Percentiles rank a stretch among this genome's conserved stretches.
These are phyloP conservation scores for Pseudogymnoascus sp. DNA, from an alignment of 2,329 filamentous ascomycete species.

Conservation along the genomic window DNA sequence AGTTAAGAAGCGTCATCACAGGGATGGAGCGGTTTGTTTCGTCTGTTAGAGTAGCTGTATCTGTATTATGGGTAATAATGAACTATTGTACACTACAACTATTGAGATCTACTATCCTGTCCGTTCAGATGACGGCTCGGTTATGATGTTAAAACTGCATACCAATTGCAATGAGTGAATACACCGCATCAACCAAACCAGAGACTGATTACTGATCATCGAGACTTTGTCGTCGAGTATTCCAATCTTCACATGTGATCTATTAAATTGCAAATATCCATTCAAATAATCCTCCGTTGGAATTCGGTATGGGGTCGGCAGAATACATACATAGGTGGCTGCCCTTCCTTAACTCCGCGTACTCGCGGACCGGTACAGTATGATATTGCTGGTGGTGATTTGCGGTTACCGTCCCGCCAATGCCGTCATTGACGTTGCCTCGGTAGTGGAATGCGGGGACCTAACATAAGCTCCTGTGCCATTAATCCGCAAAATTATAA, in stretches of 20 bases:
- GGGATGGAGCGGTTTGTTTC: not conserved
- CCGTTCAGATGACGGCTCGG: not conserved
- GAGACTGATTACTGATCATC: not conserved
- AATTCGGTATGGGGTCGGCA: not conserved
- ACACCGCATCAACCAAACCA: not conserved
- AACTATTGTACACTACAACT: conserved; percentile 2
- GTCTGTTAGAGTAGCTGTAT: conserved; percentile 5
- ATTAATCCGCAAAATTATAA: not conserved
- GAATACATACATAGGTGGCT: not conserved
- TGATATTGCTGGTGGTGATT: not conserved
- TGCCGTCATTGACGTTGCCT: conserved; percentile 1
- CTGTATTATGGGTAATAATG: conserved; percentile 5
- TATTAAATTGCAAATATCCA: not conserved
- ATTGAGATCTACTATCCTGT: not conserved
- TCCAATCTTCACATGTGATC: not conserved
- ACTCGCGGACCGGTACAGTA: not conserved
- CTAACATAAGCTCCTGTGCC: not conserved
- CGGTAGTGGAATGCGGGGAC: not conserved
- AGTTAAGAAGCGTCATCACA: not conserved
- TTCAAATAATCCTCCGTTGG: not conserved
- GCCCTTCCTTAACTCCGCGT: not conserved
- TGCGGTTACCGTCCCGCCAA: not conserved
- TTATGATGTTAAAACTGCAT: not conserved
- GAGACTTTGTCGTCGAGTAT: not conserved
- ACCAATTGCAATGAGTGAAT: not conserved